A percentile compares a stretch with the other conserved stretches of the same genome.
These are phyloP conservation scores for Theobroma cacao DNA, from an alignment of 345 rosid genomes.

Conservation along the genomic window DNA sequence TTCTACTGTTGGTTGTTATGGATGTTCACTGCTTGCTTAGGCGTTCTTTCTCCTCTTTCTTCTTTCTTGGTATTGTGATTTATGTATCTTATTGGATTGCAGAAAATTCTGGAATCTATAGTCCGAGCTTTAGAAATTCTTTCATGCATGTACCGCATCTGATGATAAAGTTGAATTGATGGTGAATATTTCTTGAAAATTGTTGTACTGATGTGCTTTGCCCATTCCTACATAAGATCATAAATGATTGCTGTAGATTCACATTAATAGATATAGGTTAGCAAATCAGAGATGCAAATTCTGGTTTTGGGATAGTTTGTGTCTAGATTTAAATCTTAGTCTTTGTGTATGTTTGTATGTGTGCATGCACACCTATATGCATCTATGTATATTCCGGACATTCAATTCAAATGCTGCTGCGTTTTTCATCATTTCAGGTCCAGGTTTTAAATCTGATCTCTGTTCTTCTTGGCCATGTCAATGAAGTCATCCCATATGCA, in stretches of 20 bases:
- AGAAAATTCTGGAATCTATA: not conserved
- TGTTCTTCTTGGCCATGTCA: slow-evolving; percentile 73
- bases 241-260: not conserved
- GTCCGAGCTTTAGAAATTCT: not conserved
- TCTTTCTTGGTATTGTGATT: not conserved
- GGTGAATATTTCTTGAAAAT: not conserved
- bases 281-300: not conserved
- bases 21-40: not conserved
- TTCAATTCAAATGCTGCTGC: not conserved
- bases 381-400: not conserved
- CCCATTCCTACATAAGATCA: not conserved
- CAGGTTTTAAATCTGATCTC: slow-evolving; percentile 91
- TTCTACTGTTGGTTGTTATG: not conserved
- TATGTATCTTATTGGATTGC: not conserved
- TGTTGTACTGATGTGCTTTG: not conserved
- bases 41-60: not conserved
- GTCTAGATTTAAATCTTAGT: not conserved
- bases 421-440: slow-evolving; percentile 55
- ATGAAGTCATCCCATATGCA: slow-evolving; percentile 72
- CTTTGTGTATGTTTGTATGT: not conserved
- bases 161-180: not conserved
- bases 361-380: not conserved
- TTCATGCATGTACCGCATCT: not conserved
- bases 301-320: not conserved
- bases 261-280: not conserved